Conservation (phyloP, 805 yeast genomes). For the Wickerhamomyces canadensis region DNA sequence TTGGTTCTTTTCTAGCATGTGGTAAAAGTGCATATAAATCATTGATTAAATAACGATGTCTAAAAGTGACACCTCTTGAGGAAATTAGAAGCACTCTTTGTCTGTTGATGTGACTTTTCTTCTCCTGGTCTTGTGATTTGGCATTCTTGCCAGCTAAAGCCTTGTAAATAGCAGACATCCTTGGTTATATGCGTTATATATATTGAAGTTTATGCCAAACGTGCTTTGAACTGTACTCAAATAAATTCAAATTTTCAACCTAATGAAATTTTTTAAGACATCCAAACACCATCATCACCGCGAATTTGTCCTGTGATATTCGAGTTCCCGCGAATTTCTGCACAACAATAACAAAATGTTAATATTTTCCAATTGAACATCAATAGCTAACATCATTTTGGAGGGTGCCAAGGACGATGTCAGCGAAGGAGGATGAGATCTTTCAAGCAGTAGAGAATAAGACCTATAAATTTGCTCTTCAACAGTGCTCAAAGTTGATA, state of each 20-base stretch:
- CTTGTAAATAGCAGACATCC: constrained; percentile 70
- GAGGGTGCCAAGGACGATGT: too few relatives aligned
- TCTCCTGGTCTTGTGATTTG: constrained; percentile 30
- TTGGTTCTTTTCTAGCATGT: constrained; percentile 94
- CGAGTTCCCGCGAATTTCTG: too few relatives aligned
- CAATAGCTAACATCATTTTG: too few relatives aligned
- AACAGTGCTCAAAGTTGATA: constrained; percentile 41
- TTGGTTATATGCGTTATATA: not conserved
- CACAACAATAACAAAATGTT: too few relatives aligned
- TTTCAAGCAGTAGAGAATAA: constrained; percentile 45
- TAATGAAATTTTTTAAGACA: not conserved
- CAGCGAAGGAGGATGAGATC: constrained; percentile 29
- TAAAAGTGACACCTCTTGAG: constrained; percentile 89
- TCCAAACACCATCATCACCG: not conserved
- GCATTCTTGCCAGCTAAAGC: constrained; percentile 48
- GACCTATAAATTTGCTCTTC: constrained; percentile 47
- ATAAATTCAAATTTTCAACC: not conserved
- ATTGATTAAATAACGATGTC: constrained; percentile 90
- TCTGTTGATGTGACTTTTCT: constrained; percentile 65
- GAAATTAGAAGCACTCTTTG: constrained; percentile 87
- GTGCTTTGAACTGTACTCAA: too few relatives aligned
- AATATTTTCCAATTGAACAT: too few relatives aligned
- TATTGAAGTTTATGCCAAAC: too few relatives aligned
- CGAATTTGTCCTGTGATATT: too few relatives aligned
- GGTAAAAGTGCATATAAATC: constrained; percentile 80